These are phyloP conservation scores for Drosera capensis DNA, from an alignment of 148 eudicot species.

Conservation along the genomic window DNA sequence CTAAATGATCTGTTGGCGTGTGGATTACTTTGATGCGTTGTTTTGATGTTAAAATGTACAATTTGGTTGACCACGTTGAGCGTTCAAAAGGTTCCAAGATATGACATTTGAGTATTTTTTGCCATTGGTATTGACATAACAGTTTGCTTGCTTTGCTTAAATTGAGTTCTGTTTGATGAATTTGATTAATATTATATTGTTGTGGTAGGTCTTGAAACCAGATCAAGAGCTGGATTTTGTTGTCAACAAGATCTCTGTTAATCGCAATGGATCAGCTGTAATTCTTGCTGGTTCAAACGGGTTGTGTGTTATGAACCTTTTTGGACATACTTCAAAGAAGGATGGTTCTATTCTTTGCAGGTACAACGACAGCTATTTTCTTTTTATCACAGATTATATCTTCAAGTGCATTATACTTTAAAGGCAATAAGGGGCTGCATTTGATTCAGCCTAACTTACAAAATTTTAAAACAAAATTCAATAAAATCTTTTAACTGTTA, in stretches of 20 bases:
- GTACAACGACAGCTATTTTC: conserved; percentile 20
- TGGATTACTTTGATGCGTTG: too few relatives aligned
- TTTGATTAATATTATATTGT: conserved; percentile 7
- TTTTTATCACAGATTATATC: neutral
- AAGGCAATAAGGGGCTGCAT: neutral
- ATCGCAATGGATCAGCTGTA: conserved; percentile 71
- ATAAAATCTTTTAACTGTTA: too few relatives aligned
- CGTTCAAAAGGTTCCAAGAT: too few relatives aligned
- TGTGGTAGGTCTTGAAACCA: conserved; percentile 53
- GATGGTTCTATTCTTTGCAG: conserved; percentile 59
- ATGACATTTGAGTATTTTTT: too few relatives aligned
- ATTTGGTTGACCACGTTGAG: too few relatives aligned
- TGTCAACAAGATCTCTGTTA: conserved; percentile 55
- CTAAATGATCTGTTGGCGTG: too few relatives aligned
- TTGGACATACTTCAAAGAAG: conserved; percentile 41
- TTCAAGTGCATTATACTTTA: neutral
- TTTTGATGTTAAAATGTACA: too few relatives aligned
- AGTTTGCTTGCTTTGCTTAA: neutral
- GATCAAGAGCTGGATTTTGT: conserved; percentile 41
- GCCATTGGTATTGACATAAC: too few relatives aligned
- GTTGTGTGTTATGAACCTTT: conserved; percentile 52
- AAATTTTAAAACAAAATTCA: too few relatives aligned
- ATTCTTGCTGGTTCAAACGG: conserved; percentile 58
- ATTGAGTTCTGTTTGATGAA: neutral
- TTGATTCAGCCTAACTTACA: too few relatives aligned